Evolutionary conservation across 2,329 filamentous ascomycete species (phyloP).

Genomic region (Neobulgaria alba): DNA sequence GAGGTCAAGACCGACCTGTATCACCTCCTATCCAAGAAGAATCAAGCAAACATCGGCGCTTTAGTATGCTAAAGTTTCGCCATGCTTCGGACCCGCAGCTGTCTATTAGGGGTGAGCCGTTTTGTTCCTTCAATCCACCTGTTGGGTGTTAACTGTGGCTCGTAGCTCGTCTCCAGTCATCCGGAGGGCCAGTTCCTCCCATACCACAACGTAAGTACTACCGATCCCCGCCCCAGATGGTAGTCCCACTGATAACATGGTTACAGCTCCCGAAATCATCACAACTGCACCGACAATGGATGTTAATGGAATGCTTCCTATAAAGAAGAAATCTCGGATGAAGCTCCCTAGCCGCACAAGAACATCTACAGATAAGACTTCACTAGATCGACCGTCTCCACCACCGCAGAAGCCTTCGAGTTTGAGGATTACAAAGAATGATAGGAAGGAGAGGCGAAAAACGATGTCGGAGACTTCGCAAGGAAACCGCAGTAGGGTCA

Average conservation of each 20-base stretch:
- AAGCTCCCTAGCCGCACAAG: conserved; percentile 42
- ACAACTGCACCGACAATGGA: conserved; percentile 81
- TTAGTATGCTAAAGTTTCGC: conserved; percentile 71
- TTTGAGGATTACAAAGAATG: conserved; percentile 18
- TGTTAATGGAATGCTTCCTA: conserved; percentile 37
- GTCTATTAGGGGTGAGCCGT: conserved; percentile 43
- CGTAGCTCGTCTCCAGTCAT: conserved; percentile 56
- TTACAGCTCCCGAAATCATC: conserved; percentile 65
- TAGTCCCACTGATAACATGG: neutral
- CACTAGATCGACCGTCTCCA: no score
- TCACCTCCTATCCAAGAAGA: conserved; percentile 46
- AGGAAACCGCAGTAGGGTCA: conserved; percentile 37
- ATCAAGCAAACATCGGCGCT: conserved; percentile 48
- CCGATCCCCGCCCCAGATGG: conserved; percentile 14
- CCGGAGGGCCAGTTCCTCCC: conserved; percentile 42
- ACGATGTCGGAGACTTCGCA: conserved; percentile 30
- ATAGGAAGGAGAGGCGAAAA: conserved; percentile 36
- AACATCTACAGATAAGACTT: conserved; percentile 5
- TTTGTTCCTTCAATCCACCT: neutral
- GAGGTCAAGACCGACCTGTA: conserved; percentile 12
- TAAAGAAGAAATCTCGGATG: conserved; percentile 48
- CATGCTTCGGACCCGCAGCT: conserved; percentile 92
- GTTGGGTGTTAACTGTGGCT: conserved; percentile 7
- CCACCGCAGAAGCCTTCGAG: neutral
- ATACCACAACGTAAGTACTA: conserved; percentile 48